These are phyloP conservation scores for Magnaporthiopsis poae DNA, from an alignment of 2,329 filamentous ascomycete species.

Conservation along the genomic window DNA sequence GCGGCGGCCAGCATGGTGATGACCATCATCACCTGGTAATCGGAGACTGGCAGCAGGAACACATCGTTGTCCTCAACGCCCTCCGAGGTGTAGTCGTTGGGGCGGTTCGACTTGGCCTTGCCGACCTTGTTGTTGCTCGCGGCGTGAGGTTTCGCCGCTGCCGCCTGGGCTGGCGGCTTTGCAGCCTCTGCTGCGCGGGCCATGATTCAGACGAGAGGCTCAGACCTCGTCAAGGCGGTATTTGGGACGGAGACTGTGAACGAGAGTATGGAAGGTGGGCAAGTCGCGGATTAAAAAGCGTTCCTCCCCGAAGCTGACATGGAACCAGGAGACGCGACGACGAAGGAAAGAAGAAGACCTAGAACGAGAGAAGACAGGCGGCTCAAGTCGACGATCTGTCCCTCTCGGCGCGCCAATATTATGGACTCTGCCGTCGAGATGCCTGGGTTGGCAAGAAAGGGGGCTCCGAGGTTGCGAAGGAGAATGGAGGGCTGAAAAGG, in stretches of 20 bases:
- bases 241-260: not conserved
- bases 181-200: constrained; percentile 10
- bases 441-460: not conserved
- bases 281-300: not conserved
- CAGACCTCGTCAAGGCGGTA: not conserved
- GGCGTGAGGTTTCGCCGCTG: constrained; percentile 6
- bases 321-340: not conserved
- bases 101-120: constrained; percentile 22
- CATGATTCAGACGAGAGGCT: constrained; percentile 8
- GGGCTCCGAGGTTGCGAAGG: not conserved
- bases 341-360: not conserved
- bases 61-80: constrained; percentile 85
- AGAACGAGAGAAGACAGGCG: not conserved
- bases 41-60: constrained; percentile 70
- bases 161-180: constrained; percentile 6
- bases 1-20: constrained; percentile 66
- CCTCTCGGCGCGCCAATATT: not conserved
- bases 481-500: not conserved
- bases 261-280: constrained; percentile 5
- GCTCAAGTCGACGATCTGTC: constrained; percentile 4
- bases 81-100: constrained; percentile 60
- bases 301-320: not conserved
- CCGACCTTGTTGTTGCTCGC: constrained; percentile 19
- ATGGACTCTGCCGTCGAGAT: not conserved
- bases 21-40: constrained; percentile 67